These are phyloP conservation scores for Kluyveromyces siamensis DNA, from an alignment of 805 yeast species.

Conservation along the genomic window DNA sequence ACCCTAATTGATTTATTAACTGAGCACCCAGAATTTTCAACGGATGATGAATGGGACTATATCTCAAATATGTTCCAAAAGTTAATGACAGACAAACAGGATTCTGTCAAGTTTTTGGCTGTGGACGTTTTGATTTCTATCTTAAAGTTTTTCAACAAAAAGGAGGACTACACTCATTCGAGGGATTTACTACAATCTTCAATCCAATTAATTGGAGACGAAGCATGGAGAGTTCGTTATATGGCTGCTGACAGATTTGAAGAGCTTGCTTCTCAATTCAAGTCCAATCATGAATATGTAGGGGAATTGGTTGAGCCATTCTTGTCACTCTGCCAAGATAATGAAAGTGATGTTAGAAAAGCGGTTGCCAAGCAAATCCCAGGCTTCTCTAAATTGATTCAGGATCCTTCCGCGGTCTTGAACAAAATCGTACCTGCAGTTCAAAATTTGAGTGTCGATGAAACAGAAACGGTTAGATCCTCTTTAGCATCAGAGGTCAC, in stretches of 20 bases:
- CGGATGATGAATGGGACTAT: slow-evolving; percentile 63
- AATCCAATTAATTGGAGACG: slow-evolving; percentile 68
- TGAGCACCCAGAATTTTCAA: slow-evolving; percentile 35
- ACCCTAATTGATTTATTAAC: slow-evolving; percentile 53
- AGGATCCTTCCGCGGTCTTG: slow-evolving; percentile 42
- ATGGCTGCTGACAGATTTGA: slow-evolving; percentile 95
- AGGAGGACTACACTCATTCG: slow-evolving; percentile 49
- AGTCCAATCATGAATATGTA: slow-evolving; percentile 45
- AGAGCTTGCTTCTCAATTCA: slow-evolving; percentile 57
- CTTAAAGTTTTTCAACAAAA: slow-evolving; percentile 53
- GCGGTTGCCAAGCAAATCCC: slow-evolving; percentile 91
- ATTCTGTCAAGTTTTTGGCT: slow-evolving; percentile 83
- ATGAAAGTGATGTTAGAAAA: slow-evolving; percentile 94
- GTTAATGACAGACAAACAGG: slow-evolving; percentile 80
- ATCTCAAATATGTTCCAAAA: slow-evolving; percentile 75
- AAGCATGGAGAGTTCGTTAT: slow-evolving; percentile 96
- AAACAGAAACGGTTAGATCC: slow-evolving; percentile 87
- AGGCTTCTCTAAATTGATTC: slow-evolving; percentile 49
- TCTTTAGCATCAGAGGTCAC: slow-evolving; percentile 86
- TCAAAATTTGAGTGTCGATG: slow-evolving; percentile 77
- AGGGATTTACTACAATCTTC: slow-evolving; percentile 57
- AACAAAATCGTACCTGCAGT: slow-evolving; percentile 75
- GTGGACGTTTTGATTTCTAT: slow-evolving; percentile 84
- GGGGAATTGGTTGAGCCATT: slow-evolving; percentile 49
- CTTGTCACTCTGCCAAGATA: slow-evolving; percentile 72